Conservation (phyloP, 768 basidiomycete genomes). For the Suillus subaureus region DNA sequence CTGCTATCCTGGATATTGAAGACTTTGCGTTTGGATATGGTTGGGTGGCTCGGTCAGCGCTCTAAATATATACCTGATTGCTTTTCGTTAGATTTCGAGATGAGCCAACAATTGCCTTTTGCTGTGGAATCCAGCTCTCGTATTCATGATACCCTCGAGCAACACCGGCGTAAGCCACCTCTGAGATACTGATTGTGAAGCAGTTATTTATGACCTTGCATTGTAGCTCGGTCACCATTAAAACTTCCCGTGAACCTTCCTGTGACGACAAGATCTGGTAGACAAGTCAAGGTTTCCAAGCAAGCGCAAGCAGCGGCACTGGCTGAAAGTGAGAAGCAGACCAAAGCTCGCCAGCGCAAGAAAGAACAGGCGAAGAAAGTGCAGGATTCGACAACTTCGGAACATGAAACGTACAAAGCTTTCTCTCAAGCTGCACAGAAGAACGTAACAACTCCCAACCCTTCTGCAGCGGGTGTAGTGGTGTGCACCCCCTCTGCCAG, state of each 20-base stretch:
- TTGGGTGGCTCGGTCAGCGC: constrained; percentile 12
- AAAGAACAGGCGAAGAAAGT: constrained; percentile 13
- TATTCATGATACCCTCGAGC: constrained; percentile 20
- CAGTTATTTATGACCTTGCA: constrained; percentile 10
- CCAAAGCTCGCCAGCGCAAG: background rate
- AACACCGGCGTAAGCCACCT: constrained; percentile 19
- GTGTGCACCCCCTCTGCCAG: constrained; percentile 3
- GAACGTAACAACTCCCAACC: background rate
- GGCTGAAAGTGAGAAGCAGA: constrained; percentile 5
- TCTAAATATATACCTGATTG: background rate
- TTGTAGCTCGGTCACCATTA: constrained; percentile 16
- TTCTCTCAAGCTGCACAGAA: background rate
- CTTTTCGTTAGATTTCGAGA: constrained; percentile 24
- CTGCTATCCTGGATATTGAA: constrained; percentile 19
- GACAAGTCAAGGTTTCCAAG: constrained; percentile 23
- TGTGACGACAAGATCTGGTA: constrained; percentile 24
- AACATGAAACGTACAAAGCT: background rate
- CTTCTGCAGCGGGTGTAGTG: background rate
- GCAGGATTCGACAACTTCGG: background rate
- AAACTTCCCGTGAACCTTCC: constrained; percentile 13
- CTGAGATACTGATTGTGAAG: background rate
- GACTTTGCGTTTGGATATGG: constrained; percentile 35
- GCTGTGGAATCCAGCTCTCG: constrained; percentile 26
- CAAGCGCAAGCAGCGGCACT: constrained; percentile 20
- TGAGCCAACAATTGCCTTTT: constrained; percentile 35